Evolutionary conservation across 441 rosid genomes (phyloP).

Genomic region (Eruca vesicaria): DNA sequence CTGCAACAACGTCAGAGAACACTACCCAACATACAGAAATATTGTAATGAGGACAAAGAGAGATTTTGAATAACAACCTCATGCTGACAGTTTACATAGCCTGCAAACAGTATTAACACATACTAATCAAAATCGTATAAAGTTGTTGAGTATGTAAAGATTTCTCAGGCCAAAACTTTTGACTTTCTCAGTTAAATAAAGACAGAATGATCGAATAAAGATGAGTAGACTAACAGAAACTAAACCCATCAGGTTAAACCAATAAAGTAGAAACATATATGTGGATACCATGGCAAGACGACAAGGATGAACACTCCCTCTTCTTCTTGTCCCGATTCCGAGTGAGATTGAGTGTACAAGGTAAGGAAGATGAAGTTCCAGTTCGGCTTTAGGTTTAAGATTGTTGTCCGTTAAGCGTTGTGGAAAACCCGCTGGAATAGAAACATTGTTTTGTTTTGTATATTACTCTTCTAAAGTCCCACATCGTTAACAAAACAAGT

Average conservation of each 20-base stretch:
- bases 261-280: neutral
- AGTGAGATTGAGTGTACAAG: neutral
- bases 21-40: too few species aligned
- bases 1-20: too few species aligned
- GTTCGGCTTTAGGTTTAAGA: too few species aligned
- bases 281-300: constrained; percentile 20
- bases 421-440: neutral
- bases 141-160: neutral
- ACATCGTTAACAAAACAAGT: neutral
- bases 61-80: too few species aligned
- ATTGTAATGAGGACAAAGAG: too few species aligned
- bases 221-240: neutral
- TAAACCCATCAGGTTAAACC: neutral
- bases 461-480: neutral
- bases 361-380: neutral
- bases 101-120: too few species aligned
- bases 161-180: neutral
- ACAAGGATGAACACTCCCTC: constrained; percentile 19
- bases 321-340: neutral
- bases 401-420: neutral
- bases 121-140: too few species aligned
- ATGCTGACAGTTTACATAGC: too few species aligned
- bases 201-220: neutral
- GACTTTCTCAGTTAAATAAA: neutral
- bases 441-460: neutral